Base-by-base conservation (phyloP, 108 stramenopile species). In the Cyclotella cryptica region DNA sequence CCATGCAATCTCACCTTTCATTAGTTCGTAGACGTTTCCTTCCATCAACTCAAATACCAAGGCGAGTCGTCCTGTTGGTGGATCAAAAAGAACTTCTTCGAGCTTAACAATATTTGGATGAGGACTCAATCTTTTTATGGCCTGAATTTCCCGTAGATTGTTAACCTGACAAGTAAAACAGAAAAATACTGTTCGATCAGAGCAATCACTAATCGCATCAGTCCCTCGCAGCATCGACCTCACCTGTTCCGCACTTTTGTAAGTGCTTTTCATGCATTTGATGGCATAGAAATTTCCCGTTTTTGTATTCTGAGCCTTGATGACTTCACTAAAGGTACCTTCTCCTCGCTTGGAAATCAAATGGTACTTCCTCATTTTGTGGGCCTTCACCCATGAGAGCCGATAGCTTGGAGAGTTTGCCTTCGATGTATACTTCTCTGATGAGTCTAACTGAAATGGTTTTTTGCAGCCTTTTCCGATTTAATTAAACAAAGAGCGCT, bases 1-100 rank as follows among this genome's bases (percentile, higher is more conserved):
- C 6, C 2, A 35, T 35, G 51, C 9, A 19, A 19, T 90, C 72
- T 61, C 89, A 77, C 92, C 92, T 42, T 93, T 85, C 55, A 96
- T 97, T 27, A 97, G 72, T 78, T 97, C 95, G 71, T 96, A 96
- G 0, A 96, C 69, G 51, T 97, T 97, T n/a, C 89, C 91, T 57
- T 93, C 93, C 87, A 97, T 87, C 46, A 97, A 79, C 71, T 97
- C 95, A 65, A 97, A 97, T 0, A 96, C 94, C 9, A 97, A 72
- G 17, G 96, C 96, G 12, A 96, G 88, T 11, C 96, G 72, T 35
- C 96, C 96, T 22, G 91, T 91, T 14, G 91, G 91, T 58, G 92
- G 88, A 73, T 97, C 94, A 39, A 89, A 96, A 21, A 97, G 66
- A 7, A 96, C 94, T 67, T 97, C 95, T 60, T 95, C 89, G 22